A percentile compares a stretch with the other conserved stretches of the same genome.
Evolutionary conservation across 139 green algal species (phyloP).

Genomic region (Coelastrella sp.): DNA sequence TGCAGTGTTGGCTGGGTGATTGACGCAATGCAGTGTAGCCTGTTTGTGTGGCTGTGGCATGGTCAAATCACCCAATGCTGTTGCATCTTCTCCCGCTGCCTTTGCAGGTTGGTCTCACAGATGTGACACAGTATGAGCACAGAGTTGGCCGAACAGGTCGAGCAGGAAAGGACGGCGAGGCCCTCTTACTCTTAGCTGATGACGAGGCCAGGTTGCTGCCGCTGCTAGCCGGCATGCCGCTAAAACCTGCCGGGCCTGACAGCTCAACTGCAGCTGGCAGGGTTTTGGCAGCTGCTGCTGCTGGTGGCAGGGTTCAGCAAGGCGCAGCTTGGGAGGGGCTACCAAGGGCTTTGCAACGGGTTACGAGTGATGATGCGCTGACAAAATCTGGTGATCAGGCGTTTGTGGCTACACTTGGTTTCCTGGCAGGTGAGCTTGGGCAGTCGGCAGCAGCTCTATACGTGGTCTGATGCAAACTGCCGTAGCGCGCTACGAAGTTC

Average conservation of each 20-base stretch:
- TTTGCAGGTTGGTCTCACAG: slow-evolving; percentile 75
- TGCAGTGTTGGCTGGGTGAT: too few relatives aligned
- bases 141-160: slow-evolving; percentile 95
- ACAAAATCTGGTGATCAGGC: slow-evolving; percentile 35
- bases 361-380: slow-evolving; percentile 22
- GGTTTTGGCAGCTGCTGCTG: not conserved
- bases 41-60: too few relatives aligned
- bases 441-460: not conserved
- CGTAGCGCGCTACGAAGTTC: too few relatives aligned
- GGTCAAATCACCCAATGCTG: too few relatives aligned
- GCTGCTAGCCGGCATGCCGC: slow-evolving; percentile 20
- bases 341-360: not conserved
- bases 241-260: slow-evolving; percentile 69
- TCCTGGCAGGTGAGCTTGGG: slow-evolving; percentile 22
- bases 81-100: not conserved
- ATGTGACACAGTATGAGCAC: slow-evolving; percentile 93
- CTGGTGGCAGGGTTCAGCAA: not conserved
- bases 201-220: slow-evolving; percentile 79
- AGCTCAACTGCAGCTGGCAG: slow-evolving; percentile 5
- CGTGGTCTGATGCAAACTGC: not conserved
- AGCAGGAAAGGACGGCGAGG: slow-evolving; percentile 91
- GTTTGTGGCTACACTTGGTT: slow-evolving; percentile 45
- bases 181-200: slow-evolving; percentile 92
- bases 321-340: slow-evolving; percentile 14
- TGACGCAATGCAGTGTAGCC: too few relatives aligned